phyloP scores from a whole-genome alignment of 305 asterid species.

The Fraxinus platypoda region DNA sequence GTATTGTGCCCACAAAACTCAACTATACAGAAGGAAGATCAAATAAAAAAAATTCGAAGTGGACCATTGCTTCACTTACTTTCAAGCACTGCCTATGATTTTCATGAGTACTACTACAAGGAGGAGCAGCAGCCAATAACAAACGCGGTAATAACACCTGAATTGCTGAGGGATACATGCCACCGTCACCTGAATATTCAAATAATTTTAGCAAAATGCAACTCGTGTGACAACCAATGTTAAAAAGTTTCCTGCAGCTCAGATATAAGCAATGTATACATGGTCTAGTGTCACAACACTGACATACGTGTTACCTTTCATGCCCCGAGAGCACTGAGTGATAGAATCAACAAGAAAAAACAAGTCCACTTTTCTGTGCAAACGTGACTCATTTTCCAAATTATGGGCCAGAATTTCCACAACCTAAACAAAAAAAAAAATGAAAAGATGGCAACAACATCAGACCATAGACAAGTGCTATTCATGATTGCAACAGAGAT shows the following conservation, averaged over 20 bases:
- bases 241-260: neutral
- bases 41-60: slow-evolving; percentile 7
- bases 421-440: slow-evolving; percentile 48
- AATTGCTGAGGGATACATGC: slow-evolving; percentile 75
- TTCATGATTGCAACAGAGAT: neutral
- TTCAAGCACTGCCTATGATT: slow-evolving; percentile 89
- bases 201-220: slow-evolving; percentile 24
- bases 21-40: neutral
- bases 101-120: slow-evolving; percentile 70
- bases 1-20: neutral
- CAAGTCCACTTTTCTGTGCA: slow-evolving; percentile 77
- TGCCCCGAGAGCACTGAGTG: slow-evolving; percentile 71
- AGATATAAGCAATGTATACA: neutral
- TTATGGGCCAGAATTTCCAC: slow-evolving; percentile 63
- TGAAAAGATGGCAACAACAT: slow-evolving; percentile 6
- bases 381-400: slow-evolving; percentile 68
- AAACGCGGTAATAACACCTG: slow-evolving; percentile 74
- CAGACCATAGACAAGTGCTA: neutral
- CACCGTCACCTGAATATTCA: slow-evolving; percentile 67
- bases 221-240: slow-evolving; percentile 2
- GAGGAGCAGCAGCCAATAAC: slow-evolving; percentile 87
- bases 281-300: neutral
- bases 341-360: slow-evolving; percentile 93
- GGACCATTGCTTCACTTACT: slow-evolving; percentile 42
- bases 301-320: slow-evolving; percentile 55